These are phyloP conservation scores for Pseudogymnoascus sp. DNA, from an alignment of 2,329 filamentous ascomycete genomes.

Conservation along the genomic window DNA sequence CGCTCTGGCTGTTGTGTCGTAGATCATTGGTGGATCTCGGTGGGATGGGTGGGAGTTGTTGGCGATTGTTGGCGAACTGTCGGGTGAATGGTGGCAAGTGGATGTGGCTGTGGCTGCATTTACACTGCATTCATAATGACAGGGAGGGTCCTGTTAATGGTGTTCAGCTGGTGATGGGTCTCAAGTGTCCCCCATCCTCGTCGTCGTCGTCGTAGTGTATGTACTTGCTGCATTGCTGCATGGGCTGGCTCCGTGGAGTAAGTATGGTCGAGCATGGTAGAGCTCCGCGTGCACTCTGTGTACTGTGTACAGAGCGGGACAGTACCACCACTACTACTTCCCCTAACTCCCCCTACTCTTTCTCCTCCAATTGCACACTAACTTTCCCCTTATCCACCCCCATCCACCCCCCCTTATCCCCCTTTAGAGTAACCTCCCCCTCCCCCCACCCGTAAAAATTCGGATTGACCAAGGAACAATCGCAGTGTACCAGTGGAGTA, in stretches of 20 bases:
- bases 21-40: constrained; percentile 14
- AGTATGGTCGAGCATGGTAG: neutral
- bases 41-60: constrained; percentile 10
- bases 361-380: neutral
- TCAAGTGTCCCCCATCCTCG: too few species aligned
- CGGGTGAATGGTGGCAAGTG: neutral
- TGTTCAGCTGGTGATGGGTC: constrained; percentile 1
- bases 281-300: neutral
- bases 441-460: neutral
- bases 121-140: neutral
- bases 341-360: neutral
- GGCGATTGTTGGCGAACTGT: neutral
- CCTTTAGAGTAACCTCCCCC: neutral
- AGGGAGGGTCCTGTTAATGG: neutral
- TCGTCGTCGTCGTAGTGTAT: neutral
- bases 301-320: neutral
- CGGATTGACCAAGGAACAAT: neutral
- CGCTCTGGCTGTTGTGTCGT: constrained; percentile 12
- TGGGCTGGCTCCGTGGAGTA: neutral
- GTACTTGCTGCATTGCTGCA: neutral
- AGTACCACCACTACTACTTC: neutral
- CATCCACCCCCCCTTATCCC: neutral
- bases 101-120: neutral
- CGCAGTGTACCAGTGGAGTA: neutral
- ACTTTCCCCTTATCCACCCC: neutral